These are phyloP conservation scores for Sparassis latifolia DNA, from an alignment of 1,284 basidiomycete species.

Conservation along the genomic window DNA sequence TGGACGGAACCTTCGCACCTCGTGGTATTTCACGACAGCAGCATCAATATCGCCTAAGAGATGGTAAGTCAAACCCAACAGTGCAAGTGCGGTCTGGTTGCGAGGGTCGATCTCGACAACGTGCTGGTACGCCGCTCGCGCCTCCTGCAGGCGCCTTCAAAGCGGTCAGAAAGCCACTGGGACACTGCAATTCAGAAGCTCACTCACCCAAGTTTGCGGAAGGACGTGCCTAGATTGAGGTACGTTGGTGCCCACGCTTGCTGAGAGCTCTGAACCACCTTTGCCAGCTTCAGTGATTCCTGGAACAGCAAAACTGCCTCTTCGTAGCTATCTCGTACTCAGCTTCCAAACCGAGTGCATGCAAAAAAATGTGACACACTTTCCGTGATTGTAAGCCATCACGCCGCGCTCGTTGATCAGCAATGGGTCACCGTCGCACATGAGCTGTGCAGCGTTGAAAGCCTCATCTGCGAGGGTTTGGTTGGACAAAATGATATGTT, in stretches of 20 bases:
- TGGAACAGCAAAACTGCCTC: constrained; percentile 68
- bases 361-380: constrained; percentile 45
- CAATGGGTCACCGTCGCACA: constrained; percentile 85
- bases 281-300: constrained; percentile 66
- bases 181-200: not conserved
- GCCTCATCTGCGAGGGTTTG: constrained; percentile 82
- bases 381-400: constrained; percentile 80
- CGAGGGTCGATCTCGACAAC: constrained; percentile 80
- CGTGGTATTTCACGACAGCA: constrained; percentile 85
- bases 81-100: constrained; percentile 71
- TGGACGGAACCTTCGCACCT: constrained; percentile 40
- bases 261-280: constrained; percentile 79
- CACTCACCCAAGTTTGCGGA: constrained; percentile 69
- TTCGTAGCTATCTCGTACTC: constrained; percentile 43
- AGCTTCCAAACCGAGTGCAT: not conserved
- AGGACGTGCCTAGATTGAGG: constrained; percentile 86
- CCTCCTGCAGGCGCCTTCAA: constrained; percentile 60
- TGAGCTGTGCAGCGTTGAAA: constrained; percentile 70
- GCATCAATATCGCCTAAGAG: constrained; percentile 65
- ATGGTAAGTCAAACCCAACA: constrained; percentile 81
- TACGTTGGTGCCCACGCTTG: constrained; percentile 83
- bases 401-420: constrained; percentile 92
- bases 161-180: not conserved
- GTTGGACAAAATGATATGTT: constrained; percentile 90
- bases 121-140: constrained; percentile 63